These are phyloP conservation scores for Prunella vulgaris DNA, from an alignment of 257 asterid genomes.

Conservation along the genomic window DNA sequence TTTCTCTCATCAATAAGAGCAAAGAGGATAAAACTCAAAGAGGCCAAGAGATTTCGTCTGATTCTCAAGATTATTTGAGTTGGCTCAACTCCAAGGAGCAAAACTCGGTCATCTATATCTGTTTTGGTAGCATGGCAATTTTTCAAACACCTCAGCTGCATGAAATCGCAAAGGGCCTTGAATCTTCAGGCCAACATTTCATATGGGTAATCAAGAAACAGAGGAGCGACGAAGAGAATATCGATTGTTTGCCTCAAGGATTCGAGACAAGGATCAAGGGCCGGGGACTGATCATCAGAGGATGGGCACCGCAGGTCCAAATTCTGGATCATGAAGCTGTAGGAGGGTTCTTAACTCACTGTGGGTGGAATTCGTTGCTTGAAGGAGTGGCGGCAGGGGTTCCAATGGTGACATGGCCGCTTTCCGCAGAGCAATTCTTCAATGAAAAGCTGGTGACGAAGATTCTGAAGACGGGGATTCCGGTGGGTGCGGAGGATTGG, in stretches of 20 bases:
- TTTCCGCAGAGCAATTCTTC: slow-evolving; percentile 36
- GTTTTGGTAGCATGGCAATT: slow-evolving; percentile 35
- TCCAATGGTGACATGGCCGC: slow-evolving; percentile 49
- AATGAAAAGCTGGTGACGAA: slow-evolving; percentile 32
- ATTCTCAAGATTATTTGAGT: slow-evolving; percentile 17
- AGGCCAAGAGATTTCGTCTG: background rate
- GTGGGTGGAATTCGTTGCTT: slow-evolving; percentile 39
- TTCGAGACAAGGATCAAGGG: slow-evolving; percentile 21
- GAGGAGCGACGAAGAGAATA: background rate
- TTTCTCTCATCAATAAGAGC: slow-evolving; percentile 28
- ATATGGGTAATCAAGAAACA: slow-evolving; percentile 27
- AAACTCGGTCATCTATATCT: slow-evolving; percentile 29
- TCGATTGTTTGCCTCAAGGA: slow-evolving; percentile 18
- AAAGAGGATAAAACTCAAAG: slow-evolving; percentile 22
- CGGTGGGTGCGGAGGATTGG: slow-evolving; percentile 37
- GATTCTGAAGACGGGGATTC: slow-evolving; percentile 27
- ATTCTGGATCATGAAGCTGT: slow-evolving; percentile 34
- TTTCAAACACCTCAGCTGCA: slow-evolving; percentile 27
- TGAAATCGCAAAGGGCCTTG: slow-evolving; percentile 38
- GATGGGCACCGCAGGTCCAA: slow-evolving; percentile 37
- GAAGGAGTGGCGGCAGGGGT: slow-evolving; percentile 36
- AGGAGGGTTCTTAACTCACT: slow-evolving; percentile 42
- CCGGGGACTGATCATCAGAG: slow-evolving; percentile 24
- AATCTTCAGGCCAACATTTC: slow-evolving; percentile 25
- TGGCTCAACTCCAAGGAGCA: slow-evolving; percentile 34